Percentiles rank a stretch among this genome's conserved stretches.
These are phyloP conservation scores for Brettanomyces sp. DNA, from an alignment of 805 yeast species.

Conservation along the genomic window DNA sequence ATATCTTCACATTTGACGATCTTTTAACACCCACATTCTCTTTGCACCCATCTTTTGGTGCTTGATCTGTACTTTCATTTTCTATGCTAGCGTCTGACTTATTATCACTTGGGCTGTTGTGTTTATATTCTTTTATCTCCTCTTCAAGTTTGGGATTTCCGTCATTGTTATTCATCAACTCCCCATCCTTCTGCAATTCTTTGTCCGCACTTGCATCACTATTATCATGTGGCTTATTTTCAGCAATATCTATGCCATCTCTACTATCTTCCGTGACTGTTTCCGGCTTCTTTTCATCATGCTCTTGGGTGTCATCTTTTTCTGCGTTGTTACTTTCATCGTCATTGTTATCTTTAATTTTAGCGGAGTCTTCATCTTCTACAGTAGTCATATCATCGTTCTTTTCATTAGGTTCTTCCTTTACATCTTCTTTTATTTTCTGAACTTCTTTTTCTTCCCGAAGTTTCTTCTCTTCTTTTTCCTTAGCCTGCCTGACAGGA, in stretches of 20 bases:
- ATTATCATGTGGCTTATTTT: slow-evolving; percentile 9
- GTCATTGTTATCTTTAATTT: neutral
- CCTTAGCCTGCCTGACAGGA: neutral
- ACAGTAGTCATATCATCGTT: slow-evolving; percentile 19
- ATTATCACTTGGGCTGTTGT: slow-evolving; percentile 11
- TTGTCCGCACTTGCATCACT: slow-evolving; percentile 1
- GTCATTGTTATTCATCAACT: slow-evolving; percentile 15
- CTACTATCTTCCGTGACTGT: slow-evolving; percentile 6
- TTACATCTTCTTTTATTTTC: slow-evolving; percentile 6
- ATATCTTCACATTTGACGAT: neutral
- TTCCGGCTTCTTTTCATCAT: slow-evolving; percentile 13
- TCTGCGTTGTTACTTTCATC: slow-evolving; percentile 13
- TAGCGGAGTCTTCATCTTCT: neutral
- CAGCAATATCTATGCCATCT: slow-evolving; percentile 6
- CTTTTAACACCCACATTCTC: slow-evolving; percentile 5
- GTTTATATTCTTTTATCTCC: slow-evolving; percentile 4
- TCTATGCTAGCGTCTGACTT: slow-evolving; percentile 9
- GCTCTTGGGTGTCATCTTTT: slow-evolving; percentile 26
- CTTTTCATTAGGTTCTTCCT: slow-evolving; percentile 5
- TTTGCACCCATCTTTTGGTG: neutral
- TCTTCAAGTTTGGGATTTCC: slow-evolving; percentile 22
- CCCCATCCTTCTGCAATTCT: neutral
- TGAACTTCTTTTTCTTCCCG: slow-evolving; percentile 12
- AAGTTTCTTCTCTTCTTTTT: neutral
- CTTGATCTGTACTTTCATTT: neutral